These are phyloP conservation scores for Actinidia arguta DNA, from an alignment of 179 eudicot species.

Conservation along the genomic window DNA sequence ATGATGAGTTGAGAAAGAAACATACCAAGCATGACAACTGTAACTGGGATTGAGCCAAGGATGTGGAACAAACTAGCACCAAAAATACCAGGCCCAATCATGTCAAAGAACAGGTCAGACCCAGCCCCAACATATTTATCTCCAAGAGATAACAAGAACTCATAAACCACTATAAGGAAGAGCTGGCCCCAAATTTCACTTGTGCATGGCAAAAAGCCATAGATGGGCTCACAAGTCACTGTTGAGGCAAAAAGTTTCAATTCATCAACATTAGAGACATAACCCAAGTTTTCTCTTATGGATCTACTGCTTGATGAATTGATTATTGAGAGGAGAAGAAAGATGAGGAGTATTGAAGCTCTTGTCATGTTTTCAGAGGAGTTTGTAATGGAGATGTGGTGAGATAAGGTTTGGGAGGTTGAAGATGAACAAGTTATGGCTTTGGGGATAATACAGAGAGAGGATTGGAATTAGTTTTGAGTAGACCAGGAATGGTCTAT, in stretches of 20 bases:
- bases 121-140: conserved; percentile 27
- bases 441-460: too few species aligned
- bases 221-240: conserved; percentile 37
- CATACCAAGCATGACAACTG: conserved; percentile 40
- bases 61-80: conserved; percentile 49
- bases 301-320: not conserved
- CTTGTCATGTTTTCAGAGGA: not conserved
- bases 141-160: conserved; percentile 34
- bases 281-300: not conserved
- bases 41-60: conserved; percentile 33
- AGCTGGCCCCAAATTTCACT: conserved; percentile 30
- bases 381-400: not conserved
- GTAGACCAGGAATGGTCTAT: too few species aligned
- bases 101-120: conserved; percentile 32
- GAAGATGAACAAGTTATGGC: too few species aligned
- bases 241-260: conserved; percentile 15
- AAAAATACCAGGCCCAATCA: conserved; percentile 41
- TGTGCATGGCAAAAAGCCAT: conserved; percentile 48
- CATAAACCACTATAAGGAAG: conserved; percentile 39
- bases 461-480: too few species aligned
- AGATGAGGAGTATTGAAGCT: not conserved
- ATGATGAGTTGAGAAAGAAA: not conserved
- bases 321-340: not conserved
- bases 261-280: not conserved
- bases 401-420: too few species aligned